phyloP scores from a whole-genome alignment of 225 moss, liverwort and hornwort genomes.

The Neckera pumila region DNA sequence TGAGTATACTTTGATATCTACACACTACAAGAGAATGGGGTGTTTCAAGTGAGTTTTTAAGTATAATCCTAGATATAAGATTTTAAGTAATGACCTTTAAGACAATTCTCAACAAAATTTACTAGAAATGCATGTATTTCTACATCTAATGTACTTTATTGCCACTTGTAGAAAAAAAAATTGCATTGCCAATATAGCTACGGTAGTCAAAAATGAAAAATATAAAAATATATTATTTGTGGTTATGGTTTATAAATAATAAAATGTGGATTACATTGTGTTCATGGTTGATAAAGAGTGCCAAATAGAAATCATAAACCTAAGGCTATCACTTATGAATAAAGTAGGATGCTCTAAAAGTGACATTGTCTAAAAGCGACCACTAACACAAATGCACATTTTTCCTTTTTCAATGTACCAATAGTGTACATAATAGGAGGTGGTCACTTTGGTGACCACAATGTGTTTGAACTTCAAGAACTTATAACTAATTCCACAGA shows the following conservation, averaged over 20 bases:
- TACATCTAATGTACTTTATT: not conserved
- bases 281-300: not conserved
- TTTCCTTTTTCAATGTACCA: not conserved
- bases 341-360: not conserved
- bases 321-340: not conserved
- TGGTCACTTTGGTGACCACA: not conserved
- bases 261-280: not conserved
- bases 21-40: no score
- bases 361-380: accelerated
- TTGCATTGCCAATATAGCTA: not conserved
- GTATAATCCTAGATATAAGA: no score
- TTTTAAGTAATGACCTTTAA: no score
- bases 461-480: not conserved
- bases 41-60: no score
- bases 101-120: no score
- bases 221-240: no score
- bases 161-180: not conserved
- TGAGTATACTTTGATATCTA: not conserved
- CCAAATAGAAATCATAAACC: no score
- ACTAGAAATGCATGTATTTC: no score
- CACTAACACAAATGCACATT: not conserved
- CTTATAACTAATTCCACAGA: not conserved
- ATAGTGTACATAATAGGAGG: not conserved
- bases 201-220: not conserved
- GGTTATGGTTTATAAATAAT: no score